These are phyloP conservation scores for Lasiodiplodia hormozganensis DNA, from an alignment of 2,329 filamentous ascomycete species.

Conservation along the genomic window DNA sequence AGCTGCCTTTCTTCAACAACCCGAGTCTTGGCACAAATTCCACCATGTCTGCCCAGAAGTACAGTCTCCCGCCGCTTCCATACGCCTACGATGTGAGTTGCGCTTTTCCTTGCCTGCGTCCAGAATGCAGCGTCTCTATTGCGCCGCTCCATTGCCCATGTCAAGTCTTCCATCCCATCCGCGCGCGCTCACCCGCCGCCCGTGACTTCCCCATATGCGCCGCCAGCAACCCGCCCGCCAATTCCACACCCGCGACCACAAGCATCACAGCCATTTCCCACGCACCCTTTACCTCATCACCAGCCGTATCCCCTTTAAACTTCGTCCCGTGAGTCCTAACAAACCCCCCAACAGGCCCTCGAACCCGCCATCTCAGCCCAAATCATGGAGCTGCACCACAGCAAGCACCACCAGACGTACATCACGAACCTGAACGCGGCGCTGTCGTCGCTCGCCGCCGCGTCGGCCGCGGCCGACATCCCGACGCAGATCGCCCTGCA, in stretches of 20 bases:
- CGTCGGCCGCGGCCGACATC: conserved; percentile 65
- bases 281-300: too few relatives aligned
- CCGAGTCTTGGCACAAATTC: conserved; percentile 42
- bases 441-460: conserved; percentile 65
- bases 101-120: background rate
- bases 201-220: background rate
- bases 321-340: background rate
- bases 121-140: background rate
- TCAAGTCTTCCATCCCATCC: background rate
- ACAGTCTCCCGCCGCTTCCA: conserved; percentile 69
- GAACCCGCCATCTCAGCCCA: conserved; percentile 77
- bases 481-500: conserved; percentile 71
- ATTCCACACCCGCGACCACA: too few relatives aligned
- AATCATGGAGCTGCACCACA: conserved; percentile 83
- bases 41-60: conserved; percentile 52
- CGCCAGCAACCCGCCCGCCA: background rate
- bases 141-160: background rate
- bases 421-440: conserved; percentile 77
- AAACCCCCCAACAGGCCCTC: conserved; percentile 59
- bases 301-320: too few relatives aligned
- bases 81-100: conserved; percentile 73
- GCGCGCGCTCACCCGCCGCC: background rate
- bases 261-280: too few relatives aligned
- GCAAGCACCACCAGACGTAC: conserved; percentile 81
- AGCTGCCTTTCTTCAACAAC: conserved; percentile 33